These are phyloP conservation scores for Thalia dealbata DNA, from an alignment of 176 grass and related monocot species.

Conservation along the genomic window DNA sequence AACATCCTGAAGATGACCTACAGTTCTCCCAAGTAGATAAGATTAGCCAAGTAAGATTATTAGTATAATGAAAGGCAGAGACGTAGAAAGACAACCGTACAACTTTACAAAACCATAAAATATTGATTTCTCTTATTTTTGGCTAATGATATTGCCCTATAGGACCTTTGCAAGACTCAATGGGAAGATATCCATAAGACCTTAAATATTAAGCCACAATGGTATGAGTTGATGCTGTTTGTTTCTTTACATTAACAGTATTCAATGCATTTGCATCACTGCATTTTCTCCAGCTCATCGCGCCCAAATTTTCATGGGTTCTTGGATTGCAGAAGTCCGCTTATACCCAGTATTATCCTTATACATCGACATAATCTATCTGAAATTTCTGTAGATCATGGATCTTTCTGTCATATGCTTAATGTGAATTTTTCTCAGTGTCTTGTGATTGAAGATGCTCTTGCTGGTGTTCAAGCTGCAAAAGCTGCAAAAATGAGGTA, in stretches of 20 bases:
- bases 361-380: not conserved
- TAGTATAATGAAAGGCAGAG: not conserved
- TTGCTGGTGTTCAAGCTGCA: conserved; percentile 97
- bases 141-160: no score
- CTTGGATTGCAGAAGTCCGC: not conserved
- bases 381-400: not conserved
- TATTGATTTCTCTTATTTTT: no score
- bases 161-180: no score
- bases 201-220: no score
- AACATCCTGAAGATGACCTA: not conserved
- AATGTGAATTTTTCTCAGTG: conserved; percentile 38
- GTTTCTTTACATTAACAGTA: no score
- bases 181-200: no score
- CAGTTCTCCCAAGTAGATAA: not conserved
- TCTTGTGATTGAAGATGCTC: conserved; percentile 98
- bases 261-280: not conserved
- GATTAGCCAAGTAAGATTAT: not conserved
- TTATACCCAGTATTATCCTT: not conserved
- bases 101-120: no score
- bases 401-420: conserved; percentile 9
- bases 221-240: no score
- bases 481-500: conserved; percentile 87
- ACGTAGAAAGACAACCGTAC: no score
- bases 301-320: not conserved
- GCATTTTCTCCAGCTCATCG: not conserved